Conservation (phyloP, 768 basidiomycete species). For the Amanita polypyramis region DNA sequence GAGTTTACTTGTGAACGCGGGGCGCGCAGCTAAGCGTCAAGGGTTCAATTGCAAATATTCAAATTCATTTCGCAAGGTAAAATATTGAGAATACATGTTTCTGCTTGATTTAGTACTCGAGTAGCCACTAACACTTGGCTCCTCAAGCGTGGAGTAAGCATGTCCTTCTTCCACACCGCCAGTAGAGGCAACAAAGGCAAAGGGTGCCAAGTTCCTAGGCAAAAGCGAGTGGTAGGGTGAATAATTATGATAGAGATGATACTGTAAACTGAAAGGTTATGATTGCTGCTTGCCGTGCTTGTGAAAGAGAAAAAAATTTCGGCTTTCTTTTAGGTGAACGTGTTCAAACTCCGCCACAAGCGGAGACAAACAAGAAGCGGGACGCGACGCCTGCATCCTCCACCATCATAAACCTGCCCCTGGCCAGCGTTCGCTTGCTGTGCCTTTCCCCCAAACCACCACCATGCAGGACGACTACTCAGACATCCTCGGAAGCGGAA, state of each 20-base stretch:
- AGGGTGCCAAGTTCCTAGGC: conserved; percentile 68
- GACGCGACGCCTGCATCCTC: conserved; percentile 14
- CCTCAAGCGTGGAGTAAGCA: conserved; percentile 73
- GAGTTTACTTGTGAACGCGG: too few relatives aligned
- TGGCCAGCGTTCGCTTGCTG: conserved; percentile 21
- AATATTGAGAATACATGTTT: conserved; percentile 22
- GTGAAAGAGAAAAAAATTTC: conserved; percentile 9
- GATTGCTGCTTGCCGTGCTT: conserved; percentile 9
- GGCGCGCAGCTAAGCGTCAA: too few relatives aligned
- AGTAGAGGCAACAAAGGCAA: conserved; percentile 77
- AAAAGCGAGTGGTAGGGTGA: conserved; percentile 45
- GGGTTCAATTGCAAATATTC: too few relatives aligned
- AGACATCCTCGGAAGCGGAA: conserved; percentile 56
- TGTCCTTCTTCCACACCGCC: conserved; percentile 57
- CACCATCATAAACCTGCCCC: conserved; percentile 26
- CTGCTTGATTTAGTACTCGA: conserved; percentile 71
- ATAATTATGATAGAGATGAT: conserved; percentile 12
- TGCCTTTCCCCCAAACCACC: conserved; percentile 15
- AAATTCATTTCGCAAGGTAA: too few relatives aligned
- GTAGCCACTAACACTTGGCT: conserved; percentile 47
- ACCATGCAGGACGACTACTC: conserved; percentile 58
- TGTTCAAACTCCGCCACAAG: conserved; percentile 18
- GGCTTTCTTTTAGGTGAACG: background rate
- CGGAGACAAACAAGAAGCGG: conserved; percentile 22
- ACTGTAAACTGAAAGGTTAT: conserved; percentile 7